Evolutionary conservation across 768 basidiomycete genomes (phyloP).

Genomic region (Kondoa malvinella): DNA sequence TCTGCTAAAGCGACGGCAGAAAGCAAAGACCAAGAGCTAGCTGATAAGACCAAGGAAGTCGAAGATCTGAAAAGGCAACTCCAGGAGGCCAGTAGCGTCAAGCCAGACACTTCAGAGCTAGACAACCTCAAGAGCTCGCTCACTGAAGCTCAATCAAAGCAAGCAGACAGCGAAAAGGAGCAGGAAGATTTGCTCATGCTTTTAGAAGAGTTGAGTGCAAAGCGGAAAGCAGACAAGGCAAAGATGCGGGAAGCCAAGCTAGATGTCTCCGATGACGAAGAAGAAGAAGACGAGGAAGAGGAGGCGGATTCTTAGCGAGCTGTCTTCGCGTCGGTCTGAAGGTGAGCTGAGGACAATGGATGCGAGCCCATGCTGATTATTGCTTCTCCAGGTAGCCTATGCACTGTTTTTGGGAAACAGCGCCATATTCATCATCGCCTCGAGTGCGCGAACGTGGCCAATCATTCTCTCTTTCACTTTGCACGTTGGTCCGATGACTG

Average conservation of each 20-base stretch:
- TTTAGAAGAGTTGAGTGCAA: constrained; percentile 74
- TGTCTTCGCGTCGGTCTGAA: too few relatives aligned
- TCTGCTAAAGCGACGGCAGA: not conserved
- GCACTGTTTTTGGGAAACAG: too few relatives aligned
- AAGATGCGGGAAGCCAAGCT: constrained; percentile 53
- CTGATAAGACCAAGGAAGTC: not conserved
- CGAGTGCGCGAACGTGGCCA: too few relatives aligned
- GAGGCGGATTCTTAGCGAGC: too few relatives aligned
- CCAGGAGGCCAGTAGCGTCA: constrained; percentile 10
- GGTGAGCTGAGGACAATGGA: too few relatives aligned
- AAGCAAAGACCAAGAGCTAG: constrained; percentile 12
- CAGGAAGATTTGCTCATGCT: constrained; percentile 89
- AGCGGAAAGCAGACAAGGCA: constrained; percentile 67
- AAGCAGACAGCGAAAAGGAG: constrained; percentile 77
- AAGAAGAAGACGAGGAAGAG: constrained; percentile 45
- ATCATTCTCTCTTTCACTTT: too few relatives aligned
- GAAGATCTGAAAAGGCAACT: constrained; percentile 2
- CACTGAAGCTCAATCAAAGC: constrained; percentile 44
- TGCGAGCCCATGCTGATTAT: too few relatives aligned
- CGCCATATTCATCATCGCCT: too few relatives aligned
- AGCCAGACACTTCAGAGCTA: not conserved
- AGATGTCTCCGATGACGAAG: constrained; percentile 81
- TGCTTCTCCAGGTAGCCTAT: too few relatives aligned
- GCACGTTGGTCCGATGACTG: too few relatives aligned
- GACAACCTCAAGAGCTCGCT: constrained; percentile 32